Base-by-base conservation (phyloP, 139 green algal genomes). In the Mychonastes homosphaera region DNA sequence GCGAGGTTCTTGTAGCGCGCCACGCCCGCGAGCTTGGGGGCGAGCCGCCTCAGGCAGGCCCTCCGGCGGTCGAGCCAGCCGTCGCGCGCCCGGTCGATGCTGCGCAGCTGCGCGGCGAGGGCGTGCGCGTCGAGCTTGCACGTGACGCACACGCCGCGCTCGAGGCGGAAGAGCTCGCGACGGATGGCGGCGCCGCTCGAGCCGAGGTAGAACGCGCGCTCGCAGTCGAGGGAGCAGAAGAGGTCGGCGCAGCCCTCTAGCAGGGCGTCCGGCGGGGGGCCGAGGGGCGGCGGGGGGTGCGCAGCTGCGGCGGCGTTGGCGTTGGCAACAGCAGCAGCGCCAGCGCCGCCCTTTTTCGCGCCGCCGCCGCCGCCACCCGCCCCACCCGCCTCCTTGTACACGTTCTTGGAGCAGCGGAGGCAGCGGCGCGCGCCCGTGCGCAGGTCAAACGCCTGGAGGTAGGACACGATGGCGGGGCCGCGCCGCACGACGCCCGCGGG, bases 41-140 rank as follows among this genome's bases (percentile, higher is more conserved):
- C 67, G 23, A 55, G 46, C 3, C 23, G n/a, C 18, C 28, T 13
- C 12, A 74, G 19, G 13, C 44, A 28, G 10, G n/a, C 13, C 1
- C 48, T 16, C 3, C 71, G 58, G 34, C 41, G 24, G 16, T 57
- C 44, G 46, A 57, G n/a, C 57, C 69, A 80, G 46, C 41, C 35
- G 6, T 53, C 36, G 10, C 28, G 56, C 24, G 69, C 76, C 50
- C 67, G 64, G 58, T 78, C 70, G 21, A 86, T 67, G 6, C 49
- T 33, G 74, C 87, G 84, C 70, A 93, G 73, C 59, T 77, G 65
- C 18, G 55, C 49, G 40, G 90, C 73, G 61, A 94, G 67, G 1
- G 45, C 62, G 36, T 75, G 63, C 65, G 80, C 86, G 73, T 94
- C 82, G 16, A 89, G 59, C 0, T 56, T 26, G 64, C 86, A 94